phyloP scores from a whole-genome alignment of 345 rosid genomes.

The Triadica sebifera region DNA sequence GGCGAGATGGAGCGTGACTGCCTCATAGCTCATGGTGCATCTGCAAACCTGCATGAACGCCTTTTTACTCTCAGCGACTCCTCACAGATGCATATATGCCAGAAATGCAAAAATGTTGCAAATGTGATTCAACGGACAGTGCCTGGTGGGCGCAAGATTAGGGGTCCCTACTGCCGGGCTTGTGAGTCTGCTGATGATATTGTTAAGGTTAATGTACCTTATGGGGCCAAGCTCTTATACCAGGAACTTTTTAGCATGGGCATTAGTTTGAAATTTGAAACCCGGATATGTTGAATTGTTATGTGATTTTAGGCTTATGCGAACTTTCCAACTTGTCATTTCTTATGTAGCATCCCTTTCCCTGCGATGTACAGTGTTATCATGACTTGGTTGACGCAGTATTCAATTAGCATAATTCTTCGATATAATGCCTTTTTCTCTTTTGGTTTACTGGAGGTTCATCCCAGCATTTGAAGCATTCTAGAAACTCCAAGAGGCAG shows the following conservation, averaged over 20 bases:
- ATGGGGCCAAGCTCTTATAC: slow-evolving; percentile 70
- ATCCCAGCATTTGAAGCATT: too few relatives aligned
- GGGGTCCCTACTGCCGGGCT: slow-evolving; percentile 71
- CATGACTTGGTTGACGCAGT: neutral
- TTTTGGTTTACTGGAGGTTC: too few relatives aligned
- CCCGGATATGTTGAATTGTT: slow-evolving; percentile 42
- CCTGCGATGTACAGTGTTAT: neutral
- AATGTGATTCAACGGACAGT: slow-evolving; percentile 63
- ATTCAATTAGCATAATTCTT: neutral
- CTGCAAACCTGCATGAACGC: slow-evolving; percentile 79
- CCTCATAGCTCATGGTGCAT: slow-evolving; percentile 81
- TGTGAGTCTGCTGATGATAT: slow-evolving; percentile 66
- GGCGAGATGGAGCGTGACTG: slow-evolving; percentile 96
- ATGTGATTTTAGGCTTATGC: neutral
- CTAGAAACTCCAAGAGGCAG: too few relatives aligned
- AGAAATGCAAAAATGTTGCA: slow-evolving; percentile 54
- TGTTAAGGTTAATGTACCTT: slow-evolving; percentile 61
- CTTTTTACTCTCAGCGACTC: slow-evolving; percentile 76
- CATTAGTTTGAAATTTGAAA: slow-evolving; percentile 60
- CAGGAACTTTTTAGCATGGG: slow-evolving; percentile 94
- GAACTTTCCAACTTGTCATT: neutral
- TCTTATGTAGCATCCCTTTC: too few relatives aligned
- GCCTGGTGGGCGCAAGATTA: slow-evolving; percentile 57
- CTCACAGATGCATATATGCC: slow-evolving; percentile 73
- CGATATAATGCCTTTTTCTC: too few relatives aligned